These are phyloP conservation scores for Gymnopilus junonius DNA, from an alignment of 768 basidiomycete genomes.

Conservation along the genomic window DNA sequence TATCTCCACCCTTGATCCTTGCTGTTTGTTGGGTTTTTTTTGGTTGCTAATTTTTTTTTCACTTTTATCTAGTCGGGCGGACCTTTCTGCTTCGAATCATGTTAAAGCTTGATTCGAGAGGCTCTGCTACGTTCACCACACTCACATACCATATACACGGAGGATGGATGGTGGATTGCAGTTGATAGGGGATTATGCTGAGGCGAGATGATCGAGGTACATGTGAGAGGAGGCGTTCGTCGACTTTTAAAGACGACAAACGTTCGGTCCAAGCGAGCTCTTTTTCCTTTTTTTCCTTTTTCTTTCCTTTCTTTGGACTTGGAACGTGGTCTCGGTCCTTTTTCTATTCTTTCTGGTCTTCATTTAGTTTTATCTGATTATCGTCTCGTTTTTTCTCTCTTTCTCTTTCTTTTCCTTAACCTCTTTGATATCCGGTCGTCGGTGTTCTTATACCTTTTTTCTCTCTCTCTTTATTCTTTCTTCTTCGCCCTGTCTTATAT, in stretches of 20 bases:
- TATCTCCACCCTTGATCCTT: neutral
- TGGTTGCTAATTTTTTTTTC: neutral
- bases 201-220: neutral
- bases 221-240: neutral
- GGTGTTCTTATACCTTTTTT: conserved; percentile 5
- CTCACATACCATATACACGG: neutral
- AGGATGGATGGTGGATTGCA: neutral
- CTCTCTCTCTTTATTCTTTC: neutral
- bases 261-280: too few species aligned
- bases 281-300: neutral
- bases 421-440: conserved; percentile 1
- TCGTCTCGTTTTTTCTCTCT: neutral
- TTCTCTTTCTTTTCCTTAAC: neutral
- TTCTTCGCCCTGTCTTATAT: neutral
- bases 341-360: neutral
- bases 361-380: too few species aligned
- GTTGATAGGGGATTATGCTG: neutral
- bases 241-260: neutral
- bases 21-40: neutral
- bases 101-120: neutral
- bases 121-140: too few species aligned
- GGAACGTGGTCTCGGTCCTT: neutral
- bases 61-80: conserved; percentile 42
- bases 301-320: neutral
- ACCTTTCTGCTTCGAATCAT: conserved; percentile 36